Evolutionary conservation across 2,329 filamentous ascomycete species (phyloP).

Genomic region (Fusarium verrucosum): DNA sequence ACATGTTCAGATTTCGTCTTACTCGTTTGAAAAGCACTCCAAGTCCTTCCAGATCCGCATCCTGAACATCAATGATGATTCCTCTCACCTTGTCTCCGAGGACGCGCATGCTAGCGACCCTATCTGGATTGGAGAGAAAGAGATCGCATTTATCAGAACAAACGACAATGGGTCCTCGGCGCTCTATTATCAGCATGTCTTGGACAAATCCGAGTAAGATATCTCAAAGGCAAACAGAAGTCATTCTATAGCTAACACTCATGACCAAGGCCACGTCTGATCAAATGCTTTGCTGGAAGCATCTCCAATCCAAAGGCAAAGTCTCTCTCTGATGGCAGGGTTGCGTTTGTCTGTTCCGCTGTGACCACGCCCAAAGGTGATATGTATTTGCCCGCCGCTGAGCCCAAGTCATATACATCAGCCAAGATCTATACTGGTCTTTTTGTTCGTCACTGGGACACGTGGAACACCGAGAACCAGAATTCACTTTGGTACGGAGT

Average conservation of each 20-base stretch:
- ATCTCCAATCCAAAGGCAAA: slow-evolving; percentile 69
- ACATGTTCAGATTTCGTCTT: slow-evolving; percentile 67
- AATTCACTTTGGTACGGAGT: slow-evolving; percentile 79
- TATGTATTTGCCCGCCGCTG: slow-evolving; percentile 72
- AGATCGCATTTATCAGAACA: slow-evolving; percentile 65
- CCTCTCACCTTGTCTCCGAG: slow-evolving; percentile 72
- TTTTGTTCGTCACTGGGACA: slow-evolving; percentile 86
- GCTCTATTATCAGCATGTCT: slow-evolving; percentile 54
- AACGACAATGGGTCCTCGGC: slow-evolving; percentile 58
- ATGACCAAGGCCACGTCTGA: slow-evolving; percentile 50
- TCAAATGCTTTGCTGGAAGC: slow-evolving; percentile 60
- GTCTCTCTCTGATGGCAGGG: slow-evolving; percentile 57
- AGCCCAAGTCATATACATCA: slow-evolving; percentile 67
- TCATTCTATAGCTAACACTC: slow-evolving; percentile 1
- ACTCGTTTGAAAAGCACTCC: slow-evolving; percentile 80
- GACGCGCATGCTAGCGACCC: slow-evolving; percentile 74
- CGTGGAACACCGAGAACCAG: slow-evolving; percentile 74
- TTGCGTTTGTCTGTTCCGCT: slow-evolving; percentile 69
- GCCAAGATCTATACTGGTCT: slow-evolving; percentile 78
- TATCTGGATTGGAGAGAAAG: slow-evolving; percentile 77
- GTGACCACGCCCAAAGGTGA: slow-evolving; percentile 73
- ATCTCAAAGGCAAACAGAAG: not conserved
- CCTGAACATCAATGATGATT: slow-evolving; percentile 73
- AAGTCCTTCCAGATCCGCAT: slow-evolving; percentile 75
- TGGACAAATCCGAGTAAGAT: slow-evolving; percentile 52